Percentiles rank a stretch among this genome's conserved stretches.
Conservation (phyloP, 305 asterid species). For the Lippia alba region DNA sequence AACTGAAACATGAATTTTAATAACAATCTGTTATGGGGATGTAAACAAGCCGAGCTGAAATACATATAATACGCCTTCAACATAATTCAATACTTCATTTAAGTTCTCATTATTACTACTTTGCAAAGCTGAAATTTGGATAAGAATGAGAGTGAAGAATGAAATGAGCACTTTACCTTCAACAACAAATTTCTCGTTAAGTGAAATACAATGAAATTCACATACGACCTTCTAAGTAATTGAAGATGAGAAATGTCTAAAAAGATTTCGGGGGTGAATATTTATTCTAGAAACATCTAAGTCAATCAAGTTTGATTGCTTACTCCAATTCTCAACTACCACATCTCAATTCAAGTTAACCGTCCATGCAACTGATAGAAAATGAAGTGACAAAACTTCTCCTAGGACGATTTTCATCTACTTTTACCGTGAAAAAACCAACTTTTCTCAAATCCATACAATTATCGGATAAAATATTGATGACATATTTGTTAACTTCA, state of each 20-base stretch:
- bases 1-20: no score
- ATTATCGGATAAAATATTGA: slow-evolving; percentile 73
- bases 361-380: slow-evolving; percentile 86
- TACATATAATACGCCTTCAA: slow-evolving; percentile 84
- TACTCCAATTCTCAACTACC: slow-evolving; percentile 68
- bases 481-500: slow-evolving; percentile 78
- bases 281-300: slow-evolving; percentile 94
- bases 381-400: slow-evolving; percentile 63
- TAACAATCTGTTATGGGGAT: no score
- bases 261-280: slow-evolving; percentile 52
- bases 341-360: slow-evolving; percentile 67
- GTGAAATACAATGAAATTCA: slow-evolving; percentile 70
- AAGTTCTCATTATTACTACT: slow-evolving; percentile 52
- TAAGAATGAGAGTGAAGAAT: slow-evolving; percentile 65
- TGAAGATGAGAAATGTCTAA: slow-evolving; percentile 64
- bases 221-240: slow-evolving; percentile 73
- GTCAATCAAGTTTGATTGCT: slow-evolving; percentile 68
- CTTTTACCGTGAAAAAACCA: slow-evolving; percentile 79
- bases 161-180: slow-evolving; percentile 77
- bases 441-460: slow-evolving; percentile 67
- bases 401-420: slow-evolving; percentile 78
- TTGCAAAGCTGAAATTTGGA: slow-evolving; percentile 61
- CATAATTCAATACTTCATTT: slow-evolving; percentile 75
- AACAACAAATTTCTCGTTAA: slow-evolving; percentile 71
- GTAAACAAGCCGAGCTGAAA: no score